These are phyloP conservation scores for Pythium myriotylum DNA, from an alignment of 352 stramenopile species.

Conservation along the genomic window DNA sequence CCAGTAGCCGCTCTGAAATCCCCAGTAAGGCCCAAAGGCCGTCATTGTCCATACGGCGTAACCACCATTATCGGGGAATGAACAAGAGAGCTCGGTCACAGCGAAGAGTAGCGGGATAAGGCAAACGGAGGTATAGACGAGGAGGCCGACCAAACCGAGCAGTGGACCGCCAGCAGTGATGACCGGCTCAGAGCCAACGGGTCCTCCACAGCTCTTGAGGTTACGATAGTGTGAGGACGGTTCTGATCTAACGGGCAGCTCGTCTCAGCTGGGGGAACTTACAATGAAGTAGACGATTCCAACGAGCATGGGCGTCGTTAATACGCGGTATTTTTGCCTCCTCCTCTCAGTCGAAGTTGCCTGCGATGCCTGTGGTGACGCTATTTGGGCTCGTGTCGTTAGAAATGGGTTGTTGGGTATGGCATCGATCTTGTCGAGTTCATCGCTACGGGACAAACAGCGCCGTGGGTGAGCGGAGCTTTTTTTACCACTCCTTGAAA, in stretches of 20 bases:
- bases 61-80: conserved; percentile 79
- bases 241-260: neutral
- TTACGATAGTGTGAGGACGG: neutral
- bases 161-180: conserved; percentile 36
- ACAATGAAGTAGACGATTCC: conserved; percentile 31
- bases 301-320: conserved; percentile 21
- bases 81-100: conserved; percentile 86
- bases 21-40: conserved; percentile 85
- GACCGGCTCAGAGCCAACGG: conserved; percentile 27
- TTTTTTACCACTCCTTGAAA: too few relatives aligned
- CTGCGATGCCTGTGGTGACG: too few relatives aligned
- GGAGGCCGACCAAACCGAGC: conserved; percentile 71
- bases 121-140: conserved; percentile 83
- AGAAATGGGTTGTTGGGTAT: too few relatives aligned
- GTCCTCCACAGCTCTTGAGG: conserved; percentile 26
- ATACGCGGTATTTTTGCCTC: conserved; percentile 25
- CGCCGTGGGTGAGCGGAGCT: too few relatives aligned
- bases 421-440: too few relatives aligned
- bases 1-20: conserved; percentile 66
- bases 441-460: too few relatives aligned
- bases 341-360: too few relatives aligned
- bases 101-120: conserved; percentile 85
- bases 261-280: too few relatives aligned
- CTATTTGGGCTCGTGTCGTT: too few relatives aligned
- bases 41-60: conserved; percentile 87